Evolutionary conservation across 2,329 filamentous ascomycete species (phyloP).

Genomic region (Sporothrix dimorphospora): DNA sequence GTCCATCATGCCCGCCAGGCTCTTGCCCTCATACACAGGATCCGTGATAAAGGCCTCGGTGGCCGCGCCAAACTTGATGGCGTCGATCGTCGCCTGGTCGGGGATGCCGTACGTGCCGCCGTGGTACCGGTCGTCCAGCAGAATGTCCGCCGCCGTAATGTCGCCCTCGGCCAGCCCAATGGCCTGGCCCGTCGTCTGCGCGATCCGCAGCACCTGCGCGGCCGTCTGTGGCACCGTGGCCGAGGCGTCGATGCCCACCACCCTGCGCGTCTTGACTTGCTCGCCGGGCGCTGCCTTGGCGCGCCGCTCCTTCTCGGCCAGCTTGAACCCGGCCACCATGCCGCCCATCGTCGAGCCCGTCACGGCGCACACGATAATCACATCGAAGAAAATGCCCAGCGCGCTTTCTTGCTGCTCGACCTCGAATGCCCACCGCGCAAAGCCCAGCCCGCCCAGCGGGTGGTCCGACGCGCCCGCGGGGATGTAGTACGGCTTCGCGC

Average conservation of each 20-base stretch:
- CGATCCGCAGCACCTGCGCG: constrained; percentile 68
- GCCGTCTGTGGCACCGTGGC: constrained; percentile 64
- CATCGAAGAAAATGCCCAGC: constrained; percentile 67
- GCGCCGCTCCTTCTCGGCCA: constrained; percentile 51
- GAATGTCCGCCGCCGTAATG: constrained; percentile 64
- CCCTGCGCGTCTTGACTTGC: constrained; percentile 49
- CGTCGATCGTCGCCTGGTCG: constrained; percentile 65
- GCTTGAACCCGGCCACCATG: constrained; percentile 73
- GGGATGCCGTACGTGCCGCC: constrained; percentile 70
- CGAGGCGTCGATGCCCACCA: constrained; percentile 70
- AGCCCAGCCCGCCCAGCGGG: constrained; percentile 69
- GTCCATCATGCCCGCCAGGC: constrained; percentile 71
- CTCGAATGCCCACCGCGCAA: constrained; percentile 72
- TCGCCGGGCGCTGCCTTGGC: constrained; percentile 34
- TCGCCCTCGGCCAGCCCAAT: constrained; percentile 64
- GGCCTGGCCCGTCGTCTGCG: constrained; percentile 62
- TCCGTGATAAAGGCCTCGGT: constrained; percentile 76
- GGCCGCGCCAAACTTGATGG: constrained; percentile 68
- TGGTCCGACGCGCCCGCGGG: constrained; percentile 73
- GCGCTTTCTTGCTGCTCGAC: constrained; percentile 65
- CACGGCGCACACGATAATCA: constrained; percentile 69
- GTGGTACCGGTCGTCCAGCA: constrained; percentile 67
- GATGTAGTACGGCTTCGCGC: constrained; percentile 69
- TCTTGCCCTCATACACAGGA: constrained; percentile 78
- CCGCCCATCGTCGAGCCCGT: constrained; percentile 73